These are phyloP conservation scores for Syzygium aromaticum DNA, from an alignment of 345 rosid species.

Conservation along the genomic window DNA sequence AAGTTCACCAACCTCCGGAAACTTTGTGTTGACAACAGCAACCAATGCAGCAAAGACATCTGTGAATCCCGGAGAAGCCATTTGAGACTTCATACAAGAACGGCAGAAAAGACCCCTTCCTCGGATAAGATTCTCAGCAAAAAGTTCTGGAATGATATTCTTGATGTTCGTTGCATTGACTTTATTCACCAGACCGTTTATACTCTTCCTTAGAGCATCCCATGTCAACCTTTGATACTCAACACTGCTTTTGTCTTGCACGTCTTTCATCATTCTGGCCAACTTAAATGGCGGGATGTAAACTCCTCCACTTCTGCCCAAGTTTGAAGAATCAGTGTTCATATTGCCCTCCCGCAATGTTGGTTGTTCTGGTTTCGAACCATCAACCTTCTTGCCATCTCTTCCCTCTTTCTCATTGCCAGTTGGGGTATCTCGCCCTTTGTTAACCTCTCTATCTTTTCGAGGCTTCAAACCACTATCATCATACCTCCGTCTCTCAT, in stretches of 20 bases:
- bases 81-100: conserved; percentile 90
- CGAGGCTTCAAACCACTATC: conserved; percentile 5
- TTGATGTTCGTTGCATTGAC: conserved; percentile 80
- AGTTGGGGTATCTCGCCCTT: conserved; percentile 11
- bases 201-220: conserved; percentile 97
- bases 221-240: conserved; percentile 89
- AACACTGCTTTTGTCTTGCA: conserved; percentile 68
- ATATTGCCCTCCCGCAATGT: conserved; percentile 23
- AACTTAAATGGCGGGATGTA: conserved; percentile 85
- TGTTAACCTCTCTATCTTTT: conserved; percentile 19
- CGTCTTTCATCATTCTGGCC: conserved; percentile 87
- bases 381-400: conserved; percentile 16
- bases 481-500: conserved; percentile 16
- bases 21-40: conserved; percentile 79
- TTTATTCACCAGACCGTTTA: conserved; percentile 85
- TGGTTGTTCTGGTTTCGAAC: conserved; percentile 17
- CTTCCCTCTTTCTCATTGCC: conserved; percentile 15
- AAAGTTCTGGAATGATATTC: conserved; percentile 78
- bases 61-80: conserved; percentile 92
- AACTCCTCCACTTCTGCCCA: conserved; percentile 74
- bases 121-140: conserved; percentile 78
- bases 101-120: conserved; percentile 92
- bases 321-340: conserved; percentile 17
- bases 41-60: conserved; percentile 84
- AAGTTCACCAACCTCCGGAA: conserved; percentile 86